Evolutionary conservation across 306 rosid species (phyloP).

Genomic region (Quercus variabilis): DNA sequence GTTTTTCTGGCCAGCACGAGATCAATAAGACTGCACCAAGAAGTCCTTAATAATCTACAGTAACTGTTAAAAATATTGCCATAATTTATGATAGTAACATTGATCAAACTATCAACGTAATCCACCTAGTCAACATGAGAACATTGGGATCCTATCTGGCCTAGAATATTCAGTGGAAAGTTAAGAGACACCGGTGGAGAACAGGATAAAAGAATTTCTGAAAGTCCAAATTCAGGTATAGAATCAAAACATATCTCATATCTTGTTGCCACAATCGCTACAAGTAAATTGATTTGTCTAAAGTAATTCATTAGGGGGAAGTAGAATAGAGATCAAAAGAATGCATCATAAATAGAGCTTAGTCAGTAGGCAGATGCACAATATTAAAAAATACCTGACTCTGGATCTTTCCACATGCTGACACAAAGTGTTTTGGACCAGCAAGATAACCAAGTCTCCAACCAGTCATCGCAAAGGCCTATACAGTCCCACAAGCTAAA

Average conservation of each 20-base stretch:
- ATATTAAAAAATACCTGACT: conserved; percentile 68
- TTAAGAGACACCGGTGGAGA: background rate
- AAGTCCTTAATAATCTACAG: background rate
- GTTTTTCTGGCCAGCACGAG: background rate
- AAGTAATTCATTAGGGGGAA: conserved; percentile 1
- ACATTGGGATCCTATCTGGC: background rate
- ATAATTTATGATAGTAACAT: background rate
- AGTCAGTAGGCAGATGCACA: conserved; percentile 1
- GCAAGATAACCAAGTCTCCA: conserved; percentile 98
- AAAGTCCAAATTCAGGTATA: conserved; percentile 2
- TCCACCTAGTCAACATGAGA: background rate
- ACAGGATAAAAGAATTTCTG: background rate
- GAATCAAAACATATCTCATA: conserved; percentile 4
- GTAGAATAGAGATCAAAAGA: conserved; percentile 5
- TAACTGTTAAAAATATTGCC: background rate
- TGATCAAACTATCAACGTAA: background rate
- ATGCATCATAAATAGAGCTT: background rate
- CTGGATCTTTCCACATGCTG: conserved; percentile 84
- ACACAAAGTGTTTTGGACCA: conserved; percentile 87
- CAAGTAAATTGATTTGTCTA: background rate
- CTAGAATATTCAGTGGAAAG: background rate
- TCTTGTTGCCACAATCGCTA: background rate
- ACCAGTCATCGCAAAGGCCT: conserved; percentile 99
- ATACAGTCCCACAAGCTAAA: conserved; percentile 23
- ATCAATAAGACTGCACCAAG: background rate